Conservation (phyloP, 2,329 filamentous ascomycete species). For the Epichloe bromicola region DNA sequence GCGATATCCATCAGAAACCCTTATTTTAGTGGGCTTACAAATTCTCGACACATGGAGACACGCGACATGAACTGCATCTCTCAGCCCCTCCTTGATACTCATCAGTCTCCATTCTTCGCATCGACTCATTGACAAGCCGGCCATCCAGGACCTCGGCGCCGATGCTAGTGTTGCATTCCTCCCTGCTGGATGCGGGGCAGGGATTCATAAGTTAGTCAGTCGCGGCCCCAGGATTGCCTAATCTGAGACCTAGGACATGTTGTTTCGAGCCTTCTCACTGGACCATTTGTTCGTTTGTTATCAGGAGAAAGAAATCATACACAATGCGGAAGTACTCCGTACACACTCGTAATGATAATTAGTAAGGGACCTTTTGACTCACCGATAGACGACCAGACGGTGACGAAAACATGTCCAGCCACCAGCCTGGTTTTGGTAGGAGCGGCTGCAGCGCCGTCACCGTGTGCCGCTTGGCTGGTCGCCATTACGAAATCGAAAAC, state of each 20-base stretch:
- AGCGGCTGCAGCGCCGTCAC: not conserved
- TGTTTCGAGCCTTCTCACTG: constrained; percentile 4
- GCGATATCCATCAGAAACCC: too few species aligned
- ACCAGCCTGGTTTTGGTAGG: not conserved
- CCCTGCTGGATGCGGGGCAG: not conserved
- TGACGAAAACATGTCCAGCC: not conserved
- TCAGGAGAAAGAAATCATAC: constrained; percentile 27
- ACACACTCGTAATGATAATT: not conserved
- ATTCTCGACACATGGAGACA: too few species aligned
- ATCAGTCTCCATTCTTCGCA: too few species aligned
- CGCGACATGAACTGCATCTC: too few species aligned
- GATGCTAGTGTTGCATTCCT: too few species aligned
- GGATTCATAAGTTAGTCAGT: too few species aligned
- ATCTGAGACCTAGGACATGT: constrained; percentile 1
- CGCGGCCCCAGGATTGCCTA: not conserved
- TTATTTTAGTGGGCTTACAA: too few species aligned
- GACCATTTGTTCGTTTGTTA: not conserved
- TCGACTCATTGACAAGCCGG: too few species aligned
- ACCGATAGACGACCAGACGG: not conserved
- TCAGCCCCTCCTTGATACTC: too few species aligned
- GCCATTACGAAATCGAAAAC: constrained; percentile 37
- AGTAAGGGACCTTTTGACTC: too few species aligned
- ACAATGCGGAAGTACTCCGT: not conserved
- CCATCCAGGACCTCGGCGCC: not conserved
- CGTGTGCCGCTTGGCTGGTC: not conserved